Conservation (phyloP, 1,284 basidiomycete species). For the Tausonia pullulans region DNA sequence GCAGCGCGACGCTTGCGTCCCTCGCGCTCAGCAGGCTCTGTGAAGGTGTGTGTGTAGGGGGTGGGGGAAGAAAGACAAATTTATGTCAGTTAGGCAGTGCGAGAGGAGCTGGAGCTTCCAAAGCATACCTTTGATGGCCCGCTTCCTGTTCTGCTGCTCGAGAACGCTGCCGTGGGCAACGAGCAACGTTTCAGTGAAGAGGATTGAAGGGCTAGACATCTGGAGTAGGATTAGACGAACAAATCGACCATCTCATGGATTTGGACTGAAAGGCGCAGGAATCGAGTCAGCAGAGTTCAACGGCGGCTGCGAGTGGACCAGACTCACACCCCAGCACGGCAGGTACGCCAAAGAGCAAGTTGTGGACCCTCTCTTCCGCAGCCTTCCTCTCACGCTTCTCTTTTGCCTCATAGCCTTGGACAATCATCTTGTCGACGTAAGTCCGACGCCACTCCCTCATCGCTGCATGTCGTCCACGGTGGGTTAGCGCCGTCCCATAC, state of each 20-base stretch:
- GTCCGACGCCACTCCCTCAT: conserved; percentile 4
- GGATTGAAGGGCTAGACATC: neutral
- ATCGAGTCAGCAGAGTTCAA: neutral
- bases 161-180: neutral
- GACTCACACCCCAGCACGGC: neutral
- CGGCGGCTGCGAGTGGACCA: neutral
- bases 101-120: too few relatives aligned
- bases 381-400: neutral
- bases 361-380: neutral
- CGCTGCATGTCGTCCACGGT: neutral
- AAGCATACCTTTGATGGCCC: neutral
- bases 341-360: conserved; percentile 2
- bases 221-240: neutral
- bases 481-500: too few relatives aligned
- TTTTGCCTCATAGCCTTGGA: neutral
- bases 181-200: neutral
- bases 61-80: neutral
- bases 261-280: neutral
- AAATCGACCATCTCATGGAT: neutral
- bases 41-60: neutral
- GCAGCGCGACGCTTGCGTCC: neutral
- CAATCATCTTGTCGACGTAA: conserved; percentile 8
- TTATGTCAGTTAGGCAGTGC: neutral
- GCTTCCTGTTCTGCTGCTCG: neutral
- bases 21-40: neutral